A percentile compares a stretch with the other conserved stretches of the same genome.
These are phyloP conservation scores for Orobanche coerulescens DNA, from an alignment of 257 asterid genomes.

Conservation along the genomic window DNA sequence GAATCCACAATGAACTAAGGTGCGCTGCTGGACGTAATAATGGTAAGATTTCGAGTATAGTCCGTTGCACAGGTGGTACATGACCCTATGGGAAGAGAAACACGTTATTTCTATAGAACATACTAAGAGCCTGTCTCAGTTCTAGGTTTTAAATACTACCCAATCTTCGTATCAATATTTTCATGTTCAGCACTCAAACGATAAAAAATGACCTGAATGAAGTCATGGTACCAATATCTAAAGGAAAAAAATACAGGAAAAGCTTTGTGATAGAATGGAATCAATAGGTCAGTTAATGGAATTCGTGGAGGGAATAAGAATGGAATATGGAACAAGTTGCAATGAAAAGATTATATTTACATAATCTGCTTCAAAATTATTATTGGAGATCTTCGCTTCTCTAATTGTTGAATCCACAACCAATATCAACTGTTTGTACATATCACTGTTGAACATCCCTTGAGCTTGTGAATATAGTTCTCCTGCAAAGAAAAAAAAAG, in stretches of 20 bases:
- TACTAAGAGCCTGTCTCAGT: slow-evolving; percentile 5
- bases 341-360: slow-evolving; percentile 38
- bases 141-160: slow-evolving; percentile 20
- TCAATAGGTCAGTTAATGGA: not conserved
- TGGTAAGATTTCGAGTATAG: slow-evolving; percentile 71
- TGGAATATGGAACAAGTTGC: not conserved
- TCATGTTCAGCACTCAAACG: slow-evolving; percentile 11
- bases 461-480: slow-evolving; percentile 82
- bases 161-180: slow-evolving; percentile 12
- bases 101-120: slow-evolving; percentile 8
- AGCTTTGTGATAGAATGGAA: slow-evolving; percentile 8
- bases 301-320: not conserved
- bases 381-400: slow-evolving; percentile 50
- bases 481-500: slow-evolving; percentile 51
- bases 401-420: slow-evolving; percentile 61
- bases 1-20: slow-evolving; percentile 78
- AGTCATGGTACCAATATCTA: slow-evolving; percentile 9
- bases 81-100: slow-evolving; percentile 55
- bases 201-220: slow-evolving; percentile 9
- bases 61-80: slow-evolving; percentile 76
- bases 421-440: slow-evolving; percentile 63
- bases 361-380: slow-evolving; percentile 81
- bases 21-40: slow-evolving; percentile 63
- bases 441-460: slow-evolving; percentile 61
- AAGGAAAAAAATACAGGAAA: not conserved